phyloP scores from a whole-genome alignment of 192 early-diverging fungal species.

The Backusella parvicylindrica region DNA sequence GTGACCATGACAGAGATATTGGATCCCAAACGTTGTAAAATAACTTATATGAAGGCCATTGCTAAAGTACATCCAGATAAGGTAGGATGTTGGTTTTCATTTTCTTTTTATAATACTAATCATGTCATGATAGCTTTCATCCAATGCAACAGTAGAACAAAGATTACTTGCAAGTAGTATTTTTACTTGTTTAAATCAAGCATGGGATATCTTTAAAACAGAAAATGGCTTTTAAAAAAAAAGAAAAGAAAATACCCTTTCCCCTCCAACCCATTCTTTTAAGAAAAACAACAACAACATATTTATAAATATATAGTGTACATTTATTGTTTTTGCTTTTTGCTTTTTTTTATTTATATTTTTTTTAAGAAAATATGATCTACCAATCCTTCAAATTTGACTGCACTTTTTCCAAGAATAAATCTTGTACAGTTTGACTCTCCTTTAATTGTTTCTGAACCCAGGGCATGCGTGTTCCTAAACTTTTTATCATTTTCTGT shows the following conservation, averaged over 20 bases:
- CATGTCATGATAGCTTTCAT: slow-evolving; percentile 17
- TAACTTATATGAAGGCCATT: slow-evolving; percentile 91
- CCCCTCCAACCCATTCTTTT: not conserved
- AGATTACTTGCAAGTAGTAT: slow-evolving; percentile 83
- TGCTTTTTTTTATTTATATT: not conserved
- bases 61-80: slow-evolving; percentile 95
- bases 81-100: slow-evolving; percentile 38
- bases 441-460: slow-evolving; percentile 32
- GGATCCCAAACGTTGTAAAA: slow-evolving; percentile 81
- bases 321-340: not conserved
- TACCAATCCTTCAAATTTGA: slow-evolving; percentile 21
- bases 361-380: not conserved
- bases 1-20: slow-evolving; percentile 86
- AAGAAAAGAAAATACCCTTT: not conserved
- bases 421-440: not conserved
- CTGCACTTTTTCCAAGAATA: slow-evolving; percentile 26
- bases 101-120: slow-evolving; percentile 5
- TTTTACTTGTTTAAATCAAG: slow-evolving; percentile 88
- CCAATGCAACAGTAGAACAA: slow-evolving; percentile 71
- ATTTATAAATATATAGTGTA: not conserved
- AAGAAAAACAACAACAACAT: not conserved
- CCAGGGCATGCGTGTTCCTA: slow-evolving; percentile 76
- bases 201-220: slow-evolving; percentile 91
- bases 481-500: slow-evolving; percentile 65
- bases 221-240: slow-evolving; percentile 51